Evolutionary conservation across 768 basidiomycete genomes (phyloP).

Genomic region (Kwoniella bestiolae): DNA sequence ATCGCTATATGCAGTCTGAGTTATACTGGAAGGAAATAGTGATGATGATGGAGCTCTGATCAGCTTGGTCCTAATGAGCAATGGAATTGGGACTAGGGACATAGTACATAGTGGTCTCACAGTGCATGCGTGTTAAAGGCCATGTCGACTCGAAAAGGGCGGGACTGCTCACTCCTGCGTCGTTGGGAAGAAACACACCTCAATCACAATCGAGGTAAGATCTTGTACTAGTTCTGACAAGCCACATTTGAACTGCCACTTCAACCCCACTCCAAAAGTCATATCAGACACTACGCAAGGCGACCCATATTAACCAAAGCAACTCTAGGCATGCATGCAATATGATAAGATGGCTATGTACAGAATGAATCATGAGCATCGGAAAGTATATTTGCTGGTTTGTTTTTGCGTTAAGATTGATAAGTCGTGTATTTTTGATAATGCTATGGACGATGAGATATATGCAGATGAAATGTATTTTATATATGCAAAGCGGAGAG

Average conservation of each 20-base stretch:
- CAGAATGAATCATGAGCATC: neutral
- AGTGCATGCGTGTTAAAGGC: no score
- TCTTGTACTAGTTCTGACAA: neutral
- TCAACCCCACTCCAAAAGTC: neutral
- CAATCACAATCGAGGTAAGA: neutral
- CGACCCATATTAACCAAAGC: no score
- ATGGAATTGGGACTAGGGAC: no score
- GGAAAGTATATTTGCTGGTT: no score
- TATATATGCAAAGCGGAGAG: neutral
- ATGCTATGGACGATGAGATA: neutral
- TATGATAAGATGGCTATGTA: neutral
- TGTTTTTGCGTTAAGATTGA: no score
- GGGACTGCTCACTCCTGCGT: neutral
- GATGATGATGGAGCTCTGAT: no score
- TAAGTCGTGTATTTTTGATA: no score
- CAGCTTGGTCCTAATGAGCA: no score
- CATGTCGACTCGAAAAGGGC: no score
- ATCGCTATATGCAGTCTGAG: no score
- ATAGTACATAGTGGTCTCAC: no score
- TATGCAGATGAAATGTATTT: neutral
- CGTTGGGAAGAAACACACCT: neutral
- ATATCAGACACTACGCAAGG: neutral
- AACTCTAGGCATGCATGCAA: neutral
- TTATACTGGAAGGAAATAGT: no score
- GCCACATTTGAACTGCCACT: slow-evolving; percentile 3